Percentiles rank a stretch among this genome's conserved stretches.
These are phyloP conservation scores for Scleromitrula shiraiana DNA, from an alignment of 2,329 filamentous ascomycete genomes.

Conservation along the genomic window DNA sequence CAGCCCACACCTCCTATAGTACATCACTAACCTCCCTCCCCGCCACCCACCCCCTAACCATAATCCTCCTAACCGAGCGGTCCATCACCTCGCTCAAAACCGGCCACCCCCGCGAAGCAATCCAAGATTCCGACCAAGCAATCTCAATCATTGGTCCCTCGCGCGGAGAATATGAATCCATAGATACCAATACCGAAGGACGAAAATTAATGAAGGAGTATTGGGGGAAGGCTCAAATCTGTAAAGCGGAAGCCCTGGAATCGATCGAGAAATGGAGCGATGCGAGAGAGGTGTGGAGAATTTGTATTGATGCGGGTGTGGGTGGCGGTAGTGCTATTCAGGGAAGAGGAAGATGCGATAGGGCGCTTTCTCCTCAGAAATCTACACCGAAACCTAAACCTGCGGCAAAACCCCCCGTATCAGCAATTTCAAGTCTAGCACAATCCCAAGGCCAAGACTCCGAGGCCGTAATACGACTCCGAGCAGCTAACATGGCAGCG, in stretches of 20 bases:
- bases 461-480: constrained; percentile 73
- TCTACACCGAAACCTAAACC: constrained; percentile 36
- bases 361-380: constrained; percentile 59
- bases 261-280: constrained; percentile 92
- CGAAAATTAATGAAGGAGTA: constrained; percentile 85
- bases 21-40: constrained; percentile 70
- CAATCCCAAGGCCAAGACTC: too few relatives aligned
- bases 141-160: constrained; percentile 71
- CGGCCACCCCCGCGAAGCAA: constrained; percentile 80
- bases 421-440: too few relatives aligned
- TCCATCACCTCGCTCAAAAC: constrained; percentile 86
- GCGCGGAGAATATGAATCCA: constrained; percentile 71
- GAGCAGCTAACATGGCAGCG: constrained; percentile 76
- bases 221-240: constrained; percentile 85
- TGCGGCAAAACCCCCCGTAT: too few relatives aligned
- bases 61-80: constrained; percentile 86
- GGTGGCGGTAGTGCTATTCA: constrained; percentile 80
- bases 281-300: constrained; percentile 70
- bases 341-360: constrained; percentile 83
- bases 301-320: constrained; percentile 74
- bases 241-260: constrained; percentile 92
- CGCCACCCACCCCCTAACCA: constrained; percentile 68
- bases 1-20: constrained; percentile 77
- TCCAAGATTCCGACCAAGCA: constrained; percentile 76
- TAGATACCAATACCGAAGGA: constrained; percentile 57